Evolutionary conservation across 257 asterid species (phyloP).

Genomic region (Capsicum pubescens): DNA sequence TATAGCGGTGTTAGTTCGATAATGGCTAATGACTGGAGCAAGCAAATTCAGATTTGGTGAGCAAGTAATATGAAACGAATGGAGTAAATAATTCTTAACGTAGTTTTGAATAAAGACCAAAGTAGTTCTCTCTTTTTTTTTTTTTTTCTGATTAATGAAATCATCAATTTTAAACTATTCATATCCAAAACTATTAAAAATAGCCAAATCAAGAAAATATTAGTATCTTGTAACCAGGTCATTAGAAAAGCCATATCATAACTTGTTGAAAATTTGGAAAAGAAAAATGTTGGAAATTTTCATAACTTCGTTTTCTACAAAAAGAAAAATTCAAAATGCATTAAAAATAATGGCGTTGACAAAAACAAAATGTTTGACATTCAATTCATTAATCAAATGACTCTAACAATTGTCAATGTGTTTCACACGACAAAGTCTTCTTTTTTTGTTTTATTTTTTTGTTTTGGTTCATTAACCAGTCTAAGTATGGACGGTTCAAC

Average conservation of each 20-base stretch:
- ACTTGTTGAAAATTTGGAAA: neutral
- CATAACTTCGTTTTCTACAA: neutral
- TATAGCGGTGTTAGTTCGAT: no score
- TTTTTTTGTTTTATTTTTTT: neutral
- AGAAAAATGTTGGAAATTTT: neutral
- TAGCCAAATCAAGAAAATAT: neutral
- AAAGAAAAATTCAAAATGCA: slow-evolving; percentile 7
- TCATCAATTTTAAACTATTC: neutral
- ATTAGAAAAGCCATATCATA: neutral
- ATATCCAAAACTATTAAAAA: neutral
- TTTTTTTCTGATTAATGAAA: neutral
- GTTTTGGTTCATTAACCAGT: neutral
- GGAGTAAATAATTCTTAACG: neutral
- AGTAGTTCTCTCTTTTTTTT: neutral
- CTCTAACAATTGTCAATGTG: neutral
- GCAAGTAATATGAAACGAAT: neutral
- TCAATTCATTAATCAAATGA: neutral
- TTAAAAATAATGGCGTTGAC: neutral
- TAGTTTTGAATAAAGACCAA: neutral
- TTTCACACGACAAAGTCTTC: neutral
- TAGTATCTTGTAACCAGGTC: neutral
- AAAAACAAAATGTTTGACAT: neutral
- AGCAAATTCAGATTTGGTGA: no score
- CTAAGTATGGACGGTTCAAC: neutral
- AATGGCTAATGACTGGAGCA: no score